These are phyloP conservation scores for Penicillium polonicum DNA, from an alignment of 2,329 filamentous ascomycete genomes.

Conservation along the genomic window DNA sequence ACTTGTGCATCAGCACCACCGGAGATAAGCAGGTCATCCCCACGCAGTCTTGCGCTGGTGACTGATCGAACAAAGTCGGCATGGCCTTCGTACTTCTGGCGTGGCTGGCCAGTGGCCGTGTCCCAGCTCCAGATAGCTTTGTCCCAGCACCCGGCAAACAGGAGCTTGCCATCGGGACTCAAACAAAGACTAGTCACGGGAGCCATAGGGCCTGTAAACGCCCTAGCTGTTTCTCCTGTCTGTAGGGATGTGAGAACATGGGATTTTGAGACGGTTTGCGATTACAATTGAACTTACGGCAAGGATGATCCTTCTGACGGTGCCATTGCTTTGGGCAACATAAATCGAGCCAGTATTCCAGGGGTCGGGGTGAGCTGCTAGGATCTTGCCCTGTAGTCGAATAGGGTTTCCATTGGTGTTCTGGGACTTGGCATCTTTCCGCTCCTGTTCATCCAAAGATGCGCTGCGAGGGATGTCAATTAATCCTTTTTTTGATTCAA, in stretches of 20 bases:
- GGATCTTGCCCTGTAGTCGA: conserved; percentile 77
- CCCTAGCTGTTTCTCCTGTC: conserved; percentile 46
- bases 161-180: conserved; percentile 58
- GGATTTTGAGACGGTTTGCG: neutral
- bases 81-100: conserved; percentile 71
- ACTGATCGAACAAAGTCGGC: conserved; percentile 89
- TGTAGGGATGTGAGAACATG: conserved; percentile 26
- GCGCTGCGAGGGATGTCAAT: conserved; percentile 39
- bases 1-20: conserved; percentile 77
- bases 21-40: conserved; percentile 65
- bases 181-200: conserved; percentile 77
- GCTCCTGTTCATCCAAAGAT: conserved; percentile 49
- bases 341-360: conserved; percentile 63
- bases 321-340: conserved; percentile 83
- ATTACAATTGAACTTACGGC: conserved; percentile 61
- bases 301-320: conserved; percentile 69
- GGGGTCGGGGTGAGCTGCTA: conserved; percentile 70
- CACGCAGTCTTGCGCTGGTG: conserved; percentile 59
- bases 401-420: conserved; percentile 85
- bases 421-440: conserved; percentile 70
- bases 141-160: conserved; percentile 90
- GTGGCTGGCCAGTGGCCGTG: conserved; percentile 54
- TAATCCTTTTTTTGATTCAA: conserved; percentile 10
- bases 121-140: conserved; percentile 88
- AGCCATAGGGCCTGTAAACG: conserved; percentile 72